Percentiles rank a stretch among this genome's conserved stretches.
phyloP scores from a whole-genome alignment of 2,329 filamentous ascomycete species.

The Aspergillus udagawae region DNA sequence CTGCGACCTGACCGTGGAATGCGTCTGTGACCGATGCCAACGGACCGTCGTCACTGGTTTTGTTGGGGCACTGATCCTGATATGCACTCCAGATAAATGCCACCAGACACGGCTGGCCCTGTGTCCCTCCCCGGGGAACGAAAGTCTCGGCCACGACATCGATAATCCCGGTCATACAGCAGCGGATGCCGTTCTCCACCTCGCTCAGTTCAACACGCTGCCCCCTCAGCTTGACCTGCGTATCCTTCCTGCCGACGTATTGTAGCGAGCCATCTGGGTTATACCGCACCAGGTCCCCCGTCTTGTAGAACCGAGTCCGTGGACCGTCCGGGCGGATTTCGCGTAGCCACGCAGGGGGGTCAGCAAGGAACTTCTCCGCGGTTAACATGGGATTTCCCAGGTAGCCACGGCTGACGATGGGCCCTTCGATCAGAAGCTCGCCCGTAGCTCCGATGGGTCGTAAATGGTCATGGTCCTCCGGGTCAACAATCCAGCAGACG shows the following conservation, averaged over 20 bases:
- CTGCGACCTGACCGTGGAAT: background rate
- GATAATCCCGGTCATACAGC: background rate
- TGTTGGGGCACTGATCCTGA: no score
- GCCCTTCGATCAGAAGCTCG: constrained; percentile 66
- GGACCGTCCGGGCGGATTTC: background rate
- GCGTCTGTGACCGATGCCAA: background rate
- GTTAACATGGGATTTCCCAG: background rate
- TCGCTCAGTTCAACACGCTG: background rate
- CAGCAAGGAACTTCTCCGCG: background rate
- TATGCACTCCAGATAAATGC: background rate
- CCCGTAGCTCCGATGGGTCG: constrained; percentile 66
- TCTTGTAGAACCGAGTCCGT: constrained; percentile 55
- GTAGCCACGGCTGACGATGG: constrained; percentile 47
- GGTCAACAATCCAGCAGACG: constrained; percentile 23
- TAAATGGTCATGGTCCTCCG: constrained; percentile 18
- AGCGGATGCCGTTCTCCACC: background rate
- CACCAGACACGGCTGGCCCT: background rate
- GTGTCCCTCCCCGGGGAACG: background rate
- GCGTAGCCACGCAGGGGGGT: background rate
- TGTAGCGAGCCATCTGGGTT: background rate
- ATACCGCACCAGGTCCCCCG: background rate
- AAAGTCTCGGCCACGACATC: background rate
- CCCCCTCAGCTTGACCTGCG: background rate
- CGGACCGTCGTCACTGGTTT: background rate
- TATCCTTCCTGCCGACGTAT: background rate